Base-by-base conservation (phyloP, 805 yeast species). In the Lipomyces anomalus region DNA sequence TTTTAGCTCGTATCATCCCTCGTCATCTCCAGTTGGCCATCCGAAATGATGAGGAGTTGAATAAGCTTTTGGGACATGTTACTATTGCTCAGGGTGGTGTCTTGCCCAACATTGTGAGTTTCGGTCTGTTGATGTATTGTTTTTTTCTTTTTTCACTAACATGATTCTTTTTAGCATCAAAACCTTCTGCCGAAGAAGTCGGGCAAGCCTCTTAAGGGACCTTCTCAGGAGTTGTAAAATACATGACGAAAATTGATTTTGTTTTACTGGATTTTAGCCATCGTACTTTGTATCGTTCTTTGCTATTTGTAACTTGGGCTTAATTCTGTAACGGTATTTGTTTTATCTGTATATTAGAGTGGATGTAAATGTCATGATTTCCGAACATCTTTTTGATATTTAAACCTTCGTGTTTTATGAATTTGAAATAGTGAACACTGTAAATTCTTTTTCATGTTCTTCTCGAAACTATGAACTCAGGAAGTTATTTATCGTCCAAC, bases 81-180 rank as follows among this genome's bases (percentile, higher is more conserved):
- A 89, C 96, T 57, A 90, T 89, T 64, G 96, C 97, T 60, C 95
- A 88, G 74, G 97, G 97, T 82, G 97, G 97, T 85, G 97, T 90
- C 63, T 79, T 89, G 72, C 97, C 97, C 76, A 86, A 87, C 82
- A 85, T 88, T 68, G n/a, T n/a, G n/a, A n/a, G n/a, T n/a, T n/a
- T n/a, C n/a, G n/a, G n/a, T n/a, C n/a, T n/a, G n/a, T n/a, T n/a
- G n/a, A n/a, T n/a, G n/a, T n/a, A n/a, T n/a, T n/a, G n/a, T n/a
- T n/a, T n/a, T n/a, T n/a, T n/a, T n/a, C n/a, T n/a, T n/a, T n/a
- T n/a, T n/a, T n/a, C n/a, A n/a, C n/a, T n/a, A n/a, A n/a, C n/a
- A n/a, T n/a, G n/a, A n/a, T n/a, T n/a, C n/a, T n/a, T n/a, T n/a
- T n/a, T n/a, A n/a, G n/a, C 95, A 86, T 75, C 87, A 82, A 73